Evolutionary conservation across 352 stramenopile genomes (phyloP), one percentile per base, ranked within the genome.

Genomic region (Phytopythium mirpurense): DNA sequence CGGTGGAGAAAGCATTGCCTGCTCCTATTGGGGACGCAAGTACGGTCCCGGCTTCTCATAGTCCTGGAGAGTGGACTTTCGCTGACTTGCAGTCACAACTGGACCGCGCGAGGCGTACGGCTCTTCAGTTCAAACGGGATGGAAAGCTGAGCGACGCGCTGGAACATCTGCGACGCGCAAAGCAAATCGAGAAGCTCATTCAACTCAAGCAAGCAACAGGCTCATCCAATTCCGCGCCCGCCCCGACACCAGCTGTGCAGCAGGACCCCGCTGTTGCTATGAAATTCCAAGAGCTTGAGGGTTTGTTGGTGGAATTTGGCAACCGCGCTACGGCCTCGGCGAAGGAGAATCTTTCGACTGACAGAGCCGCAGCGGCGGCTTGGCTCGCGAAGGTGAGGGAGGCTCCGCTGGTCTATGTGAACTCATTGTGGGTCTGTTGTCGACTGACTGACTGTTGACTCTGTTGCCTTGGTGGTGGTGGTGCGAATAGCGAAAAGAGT

Each of bases 181-280:
- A 93, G 59, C 72, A 87, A 43, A 79, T 91, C 37, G 72, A 93
- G 53, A 61, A 62, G 29, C 60, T 87, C 1, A 70, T 91, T 23
- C 48, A 74, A 35, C 57, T 79, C 29, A 88, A 85, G 34, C 65
- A 77, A 36, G 14, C 23, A 16, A 44, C 51, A 24, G 26, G 35
- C 12, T 6, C 12, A 15, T 36, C 5, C 5, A 24, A 24, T 27
- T 7, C 19, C 1, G n/a, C 5, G 14, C 2, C 23, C 9, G 26
- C 26, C 6, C 23, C 23, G 27, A 14, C 23, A n/a, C 12, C 2
- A 5, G 26, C 41, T n/a, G 31, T 53, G 37, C 37, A 44, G 34
- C 51, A 60, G 0, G 64, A 80, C 19, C 32, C 55, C 2, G 52
- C 48, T 9, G 49, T 55, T 4, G 29, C 54, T 18, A 53, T 44